Base-by-base conservation (phyloP, 805 yeast species). In the Candida morakotiae region DNA sequence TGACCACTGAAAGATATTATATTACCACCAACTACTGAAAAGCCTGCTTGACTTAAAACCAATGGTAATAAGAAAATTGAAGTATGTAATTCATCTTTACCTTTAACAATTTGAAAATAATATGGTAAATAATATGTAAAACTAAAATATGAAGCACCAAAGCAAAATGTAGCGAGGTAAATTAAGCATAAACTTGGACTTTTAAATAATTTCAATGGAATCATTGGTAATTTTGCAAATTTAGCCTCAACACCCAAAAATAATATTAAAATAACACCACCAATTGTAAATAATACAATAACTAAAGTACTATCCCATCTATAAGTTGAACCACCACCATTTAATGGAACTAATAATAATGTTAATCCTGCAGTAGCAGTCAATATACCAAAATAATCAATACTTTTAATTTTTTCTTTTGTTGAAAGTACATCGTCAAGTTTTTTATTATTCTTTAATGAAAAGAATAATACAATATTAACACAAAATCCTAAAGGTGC, bases 271-370 rank as follows among this genome's bases (percentile, higher is more conserved):
- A 68, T 41, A 1, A 68, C 16, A 1, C 69, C 67, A 7, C 81
- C 79, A 27, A 78, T 28, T 7, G 73, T 55, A 37, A 79, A 67
- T 35, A 71, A 70, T 8, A 56, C 45, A 5, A 79, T 69, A 4
- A 76, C 75, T 3, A 74, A 67, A n/a, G 75, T 73, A 0, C 81
- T 70, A 2, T 58, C 51, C 86, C 86, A 81, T 2, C 73, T 54
- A 47, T 55, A 68, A 22, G 68, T 60, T 22, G 58, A 53, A 3
- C 81, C 79, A 16, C 83, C 84, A 45, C 77, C 70, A 1, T 80
- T 68, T 25, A 79, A 51, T 0, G 70, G 83, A 28, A 71, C 56
- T 35, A 69, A 54, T 2, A 75, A 40, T 27, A 78, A 48, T 5
- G 76, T 72, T 32, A 69, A 46, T 1, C 75, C 73, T 3, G 60